Conservation (phyloP, 1,139 yeast genomes). For the Lodderomyces orthopsilosis region DNA sequence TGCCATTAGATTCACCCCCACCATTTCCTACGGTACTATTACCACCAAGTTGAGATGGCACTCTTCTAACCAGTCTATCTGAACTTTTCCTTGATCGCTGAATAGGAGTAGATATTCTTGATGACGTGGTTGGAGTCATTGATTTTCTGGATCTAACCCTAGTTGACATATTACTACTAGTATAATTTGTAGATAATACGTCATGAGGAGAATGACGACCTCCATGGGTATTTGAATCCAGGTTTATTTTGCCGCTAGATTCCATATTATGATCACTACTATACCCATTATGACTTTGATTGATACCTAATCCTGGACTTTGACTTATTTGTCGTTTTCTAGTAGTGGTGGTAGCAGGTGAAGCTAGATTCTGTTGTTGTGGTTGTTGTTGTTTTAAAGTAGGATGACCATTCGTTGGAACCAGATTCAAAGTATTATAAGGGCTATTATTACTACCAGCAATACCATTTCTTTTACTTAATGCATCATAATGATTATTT, state of each 20-base stretch:
- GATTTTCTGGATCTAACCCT: conserved; percentile 6
- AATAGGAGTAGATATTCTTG: conserved; percentile 8
- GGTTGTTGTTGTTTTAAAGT: conserved; percentile 1
- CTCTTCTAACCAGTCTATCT: not conserved
- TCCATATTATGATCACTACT: not conserved
- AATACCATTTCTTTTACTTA: conserved; percentile 16
- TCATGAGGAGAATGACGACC: conserved; percentile 1
- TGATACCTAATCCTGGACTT: not conserved
- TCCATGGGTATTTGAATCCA: not conserved
- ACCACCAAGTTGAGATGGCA: not conserved
- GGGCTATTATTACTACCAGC: conserved; percentile 2
- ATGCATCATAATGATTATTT: conserved; percentile 66
- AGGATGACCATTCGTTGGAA: not conserved
- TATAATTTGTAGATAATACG: conserved; percentile 3
- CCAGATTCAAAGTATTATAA: conserved; percentile 1
- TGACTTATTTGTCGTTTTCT: not conserved
- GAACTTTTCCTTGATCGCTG: conserved; percentile 1
- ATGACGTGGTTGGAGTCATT: conserved; percentile 1
- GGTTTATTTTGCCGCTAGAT: not conserved
- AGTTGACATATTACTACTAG: conserved; percentile 7
- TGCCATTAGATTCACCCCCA: not conserved
- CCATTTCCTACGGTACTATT: not conserved
- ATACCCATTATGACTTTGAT: not conserved
- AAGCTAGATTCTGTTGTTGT: not conserved
- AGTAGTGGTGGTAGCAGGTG: not conserved